phyloP scores from a whole-genome alignment of 352 stramenopile species.

The Pythium dissimile region DNA sequence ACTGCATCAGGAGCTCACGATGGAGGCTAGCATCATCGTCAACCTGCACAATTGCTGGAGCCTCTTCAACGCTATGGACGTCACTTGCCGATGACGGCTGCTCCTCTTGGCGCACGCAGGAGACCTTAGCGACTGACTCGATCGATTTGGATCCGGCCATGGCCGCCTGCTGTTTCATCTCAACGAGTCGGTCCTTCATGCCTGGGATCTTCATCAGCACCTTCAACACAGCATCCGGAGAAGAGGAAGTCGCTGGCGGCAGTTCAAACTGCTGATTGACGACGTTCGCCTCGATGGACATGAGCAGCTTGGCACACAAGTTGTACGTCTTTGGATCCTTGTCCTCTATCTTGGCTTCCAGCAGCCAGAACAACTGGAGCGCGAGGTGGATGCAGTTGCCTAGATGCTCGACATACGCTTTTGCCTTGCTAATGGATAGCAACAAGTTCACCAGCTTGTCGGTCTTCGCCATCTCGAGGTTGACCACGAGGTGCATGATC shows the following conservation, averaged over 20 bases:
- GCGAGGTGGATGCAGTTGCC: conserved; percentile 80
- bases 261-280: conserved; percentile 79
- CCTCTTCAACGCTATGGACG: too few species aligned
- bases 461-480: conserved; percentile 51
- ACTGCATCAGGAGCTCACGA: conserved; percentile 56
- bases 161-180: conserved; percentile 18
- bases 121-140: neutral
- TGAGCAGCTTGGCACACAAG: conserved; percentile 69
- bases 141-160: too few species aligned
- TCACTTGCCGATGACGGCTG: too few species aligned
- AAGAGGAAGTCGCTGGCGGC: conserved; percentile 22
- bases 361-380: conserved; percentile 67
- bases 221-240: conserved; percentile 36
- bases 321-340: conserved; percentile 74
- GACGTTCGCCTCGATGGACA: conserved; percentile 81
- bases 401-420: conserved; percentile 71
- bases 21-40: conserved; percentile 25
- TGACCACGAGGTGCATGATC: conserved; percentile 72
- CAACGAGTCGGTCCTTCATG: conserved; percentile 44
- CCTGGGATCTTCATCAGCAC: conserved; percentile 53
- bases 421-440: conserved; percentile 76
- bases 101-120: neutral
- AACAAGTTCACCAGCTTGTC: conserved; percentile 69
- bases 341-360: conserved; percentile 75
- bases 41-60: too few species aligned